Evolutionary conservation across 257 asterid species (phyloP), one percentile per base, ranked within the genome.

Genomic region (Leonotis leonurus): DNA sequence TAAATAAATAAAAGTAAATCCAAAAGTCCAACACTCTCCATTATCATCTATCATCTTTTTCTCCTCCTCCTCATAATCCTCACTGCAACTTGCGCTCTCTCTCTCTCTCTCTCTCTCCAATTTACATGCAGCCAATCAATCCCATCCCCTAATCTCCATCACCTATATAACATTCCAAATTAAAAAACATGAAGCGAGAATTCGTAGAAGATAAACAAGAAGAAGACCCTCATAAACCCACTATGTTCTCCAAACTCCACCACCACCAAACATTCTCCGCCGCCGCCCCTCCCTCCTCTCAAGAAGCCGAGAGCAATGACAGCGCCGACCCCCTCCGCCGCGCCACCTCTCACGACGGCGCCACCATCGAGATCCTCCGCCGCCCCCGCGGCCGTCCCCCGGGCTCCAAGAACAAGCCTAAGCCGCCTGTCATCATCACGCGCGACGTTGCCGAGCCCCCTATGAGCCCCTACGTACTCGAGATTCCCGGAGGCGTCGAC

Each of bases 321-420:
- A 55, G 2, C 8, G 40, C 56, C 64, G 73, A 4, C 59, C 8
- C 71, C 48, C 22, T 43, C 32, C 50, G 0, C 43, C 68, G 5
- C 72, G 65, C 3, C 68, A 70, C 29, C 43, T 73, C 65, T 12
- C 53, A 66, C 76, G 96, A 85, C 58, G 96, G 91, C 36, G 87
- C 91, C 24, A 55, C 81, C 35, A 88, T 88, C 22, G 96, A 88
- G 14, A 84, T 85, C 6, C 76, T 71, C 51, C 96, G 96, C 26
- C 89, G 96, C 45, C 91, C 96, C 10, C 90, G 94, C 0, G 96
- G 96, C 26, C 81, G 96, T 1, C 94, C 94, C 0, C 90, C 90
- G 0, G 95, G 95, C 1, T 85, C 95, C 2, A 85, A 78, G 41
- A 87, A 87, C 73, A 85, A 77, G n/a, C 85, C 89, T 2, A 87